These are phyloP conservation scores for Sequoiadendron giganteum DNA, from an alignment of 75 land plant species.

Conservation along the genomic window DNA sequence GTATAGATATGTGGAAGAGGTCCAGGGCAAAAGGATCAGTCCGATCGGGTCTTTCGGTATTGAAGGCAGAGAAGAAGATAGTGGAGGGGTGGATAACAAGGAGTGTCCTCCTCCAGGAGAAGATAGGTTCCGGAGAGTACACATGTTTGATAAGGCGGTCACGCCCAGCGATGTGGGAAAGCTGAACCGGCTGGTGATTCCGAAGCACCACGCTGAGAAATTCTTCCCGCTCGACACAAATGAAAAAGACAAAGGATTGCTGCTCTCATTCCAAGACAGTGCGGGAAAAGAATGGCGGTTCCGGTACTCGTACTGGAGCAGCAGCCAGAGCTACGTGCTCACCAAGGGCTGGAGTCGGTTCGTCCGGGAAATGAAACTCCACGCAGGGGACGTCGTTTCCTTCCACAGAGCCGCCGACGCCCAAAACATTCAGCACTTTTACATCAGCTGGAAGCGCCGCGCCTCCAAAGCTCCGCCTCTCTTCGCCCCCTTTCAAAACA, in stretches of 20 bases:
- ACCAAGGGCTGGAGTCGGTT: conserved; percentile 59
- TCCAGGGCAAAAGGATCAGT: no score
- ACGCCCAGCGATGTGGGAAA: conserved; percentile 57
- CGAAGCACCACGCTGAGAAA: conserved; percentile 40
- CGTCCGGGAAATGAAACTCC: conserved; percentile 48
- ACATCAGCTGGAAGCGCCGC: neutral
- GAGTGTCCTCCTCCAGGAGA: neutral
- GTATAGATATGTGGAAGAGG: no score
- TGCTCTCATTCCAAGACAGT: conserved; percentile 34
- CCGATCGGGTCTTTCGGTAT: no score
- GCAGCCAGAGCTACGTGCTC: conserved; percentile 57
- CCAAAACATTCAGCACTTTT: neutral
- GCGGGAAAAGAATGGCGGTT: conserved; percentile 42
- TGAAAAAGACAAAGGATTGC: conserved; percentile 25
- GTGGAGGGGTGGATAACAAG: neutral
- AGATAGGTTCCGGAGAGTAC: conserved; percentile 10
- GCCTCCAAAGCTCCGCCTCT: neutral
- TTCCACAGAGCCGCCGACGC: conserved; percentile 17
- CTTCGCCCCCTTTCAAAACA: neutral
- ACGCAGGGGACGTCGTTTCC: conserved; percentile 44
- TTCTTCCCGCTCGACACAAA: conserved; percentile 26
- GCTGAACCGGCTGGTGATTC: conserved; percentile 47
- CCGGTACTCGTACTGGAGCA: conserved; percentile 51
- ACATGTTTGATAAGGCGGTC: conserved; percentile 42
- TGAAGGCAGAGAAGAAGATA: no score